Evolutionary conservation across 2,329 filamentous ascomycete genomes (phyloP).

Genomic region (Diaporthe citriasiana): DNA sequence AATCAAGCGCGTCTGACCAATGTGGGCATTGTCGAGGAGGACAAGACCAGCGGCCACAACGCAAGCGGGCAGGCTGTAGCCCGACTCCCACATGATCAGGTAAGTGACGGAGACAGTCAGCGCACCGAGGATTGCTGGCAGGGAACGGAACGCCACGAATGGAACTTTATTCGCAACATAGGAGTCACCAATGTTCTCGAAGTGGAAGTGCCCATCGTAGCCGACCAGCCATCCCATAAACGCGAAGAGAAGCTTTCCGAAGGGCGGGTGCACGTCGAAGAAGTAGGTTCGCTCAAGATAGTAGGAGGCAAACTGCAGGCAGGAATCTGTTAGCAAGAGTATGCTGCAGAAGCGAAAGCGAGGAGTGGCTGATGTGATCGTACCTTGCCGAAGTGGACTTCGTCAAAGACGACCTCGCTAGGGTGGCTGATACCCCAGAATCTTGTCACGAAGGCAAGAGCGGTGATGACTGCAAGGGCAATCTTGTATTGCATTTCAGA

Average conservation of each 20-base stretch:
- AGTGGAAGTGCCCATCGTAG: slow-evolving; percentile 96
- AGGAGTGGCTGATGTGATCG: slow-evolving; percentile 46
- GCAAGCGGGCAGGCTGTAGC: slow-evolving; percentile 94
- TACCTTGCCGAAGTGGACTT: slow-evolving; percentile 99
- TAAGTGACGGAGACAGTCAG: slow-evolving; percentile 95
- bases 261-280: slow-evolving; percentile 99
- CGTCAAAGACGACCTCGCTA: slow-evolving; percentile 97
- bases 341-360: not conserved
- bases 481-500: slow-evolving; percentile 90
- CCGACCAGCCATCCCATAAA: slow-evolving; percentile 98
- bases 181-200: slow-evolving; percentile 99
- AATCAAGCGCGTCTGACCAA: slow-evolving; percentile 95
- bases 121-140: slow-evolving; percentile 92
- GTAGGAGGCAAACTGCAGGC: slow-evolving; percentile 77
- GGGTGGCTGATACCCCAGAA: slow-evolving; percentile 98
- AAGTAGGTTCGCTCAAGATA: slow-evolving; percentile 99
- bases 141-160: slow-evolving; percentile 93
- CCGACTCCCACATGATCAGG: slow-evolving; percentile 99
- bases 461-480: slow-evolving; percentile 81
- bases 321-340: slow-evolving; percentile 40
- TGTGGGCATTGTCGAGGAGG: slow-evolving; percentile 97
- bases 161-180: slow-evolving; percentile 98
- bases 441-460: slow-evolving; percentile 88
- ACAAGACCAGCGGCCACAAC: slow-evolving; percentile 87
- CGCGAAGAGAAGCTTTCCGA: slow-evolving; percentile 97